Conservation (phyloP, 1,139 yeast species). For the Saccharomyces uvarum region DNA sequence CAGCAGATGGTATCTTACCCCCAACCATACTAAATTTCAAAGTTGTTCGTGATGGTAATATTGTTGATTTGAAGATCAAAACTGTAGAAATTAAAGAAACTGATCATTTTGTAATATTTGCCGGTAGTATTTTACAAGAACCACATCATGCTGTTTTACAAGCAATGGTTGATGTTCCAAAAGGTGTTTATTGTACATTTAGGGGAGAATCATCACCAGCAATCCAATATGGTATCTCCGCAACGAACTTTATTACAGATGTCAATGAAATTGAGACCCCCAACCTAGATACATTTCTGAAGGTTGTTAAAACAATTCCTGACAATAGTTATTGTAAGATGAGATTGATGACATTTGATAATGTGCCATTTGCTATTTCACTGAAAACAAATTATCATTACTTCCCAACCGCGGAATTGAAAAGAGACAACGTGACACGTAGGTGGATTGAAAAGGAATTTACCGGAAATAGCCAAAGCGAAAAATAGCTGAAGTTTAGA, state of each 20-base stretch:
- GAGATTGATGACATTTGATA: conserved; percentile 75
- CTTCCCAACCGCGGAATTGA: conserved; percentile 73
- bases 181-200: conserved; percentile 69
- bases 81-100: conserved; percentile 54
- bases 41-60: conserved; percentile 54
- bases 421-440: conserved; percentile 37
- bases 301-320: conserved; percentile 56
- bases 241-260: conserved; percentile 81
- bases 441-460: conserved; percentile 47
- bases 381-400: conserved; percentile 85
- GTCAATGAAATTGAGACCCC: conserved; percentile 72
- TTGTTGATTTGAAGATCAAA: conserved; percentile 52
- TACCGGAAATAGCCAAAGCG: conserved; percentile 12
- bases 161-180: conserved; percentile 69
- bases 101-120: conserved; percentile 65
- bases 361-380: conserved; percentile 77
- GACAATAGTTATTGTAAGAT: conserved; percentile 77
- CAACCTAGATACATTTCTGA: conserved; percentile 56
- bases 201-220: conserved; percentile 81
- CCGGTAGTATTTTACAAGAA: conserved; percentile 63
- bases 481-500: conserved; percentile 7
- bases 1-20: conserved; percentile 20
- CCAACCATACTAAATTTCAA: conserved; percentile 44
- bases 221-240: conserved; percentile 68
- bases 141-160: conserved; percentile 72